These are phyloP conservation scores for Phytophthora meadii DNA, from an alignment of 352 stramenopile genomes.

Conservation along the genomic window DNA sequence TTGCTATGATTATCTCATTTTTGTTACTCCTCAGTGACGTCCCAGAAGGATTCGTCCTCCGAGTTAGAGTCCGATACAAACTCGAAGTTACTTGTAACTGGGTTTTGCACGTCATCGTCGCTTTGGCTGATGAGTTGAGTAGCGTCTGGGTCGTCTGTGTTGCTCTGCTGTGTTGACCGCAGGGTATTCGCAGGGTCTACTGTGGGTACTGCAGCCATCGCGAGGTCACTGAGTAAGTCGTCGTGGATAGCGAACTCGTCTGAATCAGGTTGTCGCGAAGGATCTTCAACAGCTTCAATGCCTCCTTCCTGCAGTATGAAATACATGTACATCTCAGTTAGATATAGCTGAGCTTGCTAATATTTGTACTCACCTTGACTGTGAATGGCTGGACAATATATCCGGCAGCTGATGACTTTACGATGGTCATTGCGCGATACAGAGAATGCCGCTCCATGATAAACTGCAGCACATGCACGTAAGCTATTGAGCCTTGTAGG, in stretches of 20 bases:
- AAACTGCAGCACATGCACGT: conserved; percentile 46
- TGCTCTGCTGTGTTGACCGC: conserved; percentile 69
- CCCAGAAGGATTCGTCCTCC: conserved; percentile 44
- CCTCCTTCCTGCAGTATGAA: conserved; percentile 46
- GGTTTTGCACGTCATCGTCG: conserved; percentile 23
- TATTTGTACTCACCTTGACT: conserved; percentile 47
- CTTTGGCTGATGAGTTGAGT: conserved; percentile 32
- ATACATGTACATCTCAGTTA: conserved; percentile 1
- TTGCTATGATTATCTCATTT: neutral
- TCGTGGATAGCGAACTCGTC: conserved; percentile 58
- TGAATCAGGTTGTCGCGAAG: conserved; percentile 16
- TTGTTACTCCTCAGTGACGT: conserved; percentile 32
- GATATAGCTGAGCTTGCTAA: neutral
- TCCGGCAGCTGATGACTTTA: conserved; percentile 67
- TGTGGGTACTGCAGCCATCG: conserved; percentile 45
- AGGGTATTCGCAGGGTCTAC: conserved; percentile 57
- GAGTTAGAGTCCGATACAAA: conserved; percentile 68
- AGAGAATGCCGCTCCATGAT: conserved; percentile 65
- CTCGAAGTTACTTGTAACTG: conserved; percentile 46
- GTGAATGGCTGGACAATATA: conserved; percentile 71
- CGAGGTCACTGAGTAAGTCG: conserved; percentile 59
- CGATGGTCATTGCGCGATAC: conserved; percentile 61
- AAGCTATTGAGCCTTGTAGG: conserved; percentile 2
- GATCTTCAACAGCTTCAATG: conserved; percentile 43
- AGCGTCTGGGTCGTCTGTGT: conserved; percentile 26